Conservation (phyloP, 73 alveolate species). For the Symbiodinium natans region DNA sequence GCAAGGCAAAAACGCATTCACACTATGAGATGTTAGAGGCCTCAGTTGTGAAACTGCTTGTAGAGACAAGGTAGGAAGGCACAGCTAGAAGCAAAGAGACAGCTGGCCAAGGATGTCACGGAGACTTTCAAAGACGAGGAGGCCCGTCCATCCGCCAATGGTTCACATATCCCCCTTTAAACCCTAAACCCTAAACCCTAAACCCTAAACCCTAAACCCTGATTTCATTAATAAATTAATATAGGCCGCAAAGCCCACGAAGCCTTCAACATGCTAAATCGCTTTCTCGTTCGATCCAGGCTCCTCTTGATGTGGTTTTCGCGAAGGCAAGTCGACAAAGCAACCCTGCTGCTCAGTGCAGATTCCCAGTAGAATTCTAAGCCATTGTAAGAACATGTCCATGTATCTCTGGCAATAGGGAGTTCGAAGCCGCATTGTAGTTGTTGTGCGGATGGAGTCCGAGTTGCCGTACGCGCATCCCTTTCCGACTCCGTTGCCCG, state of each 20-base stretch:
- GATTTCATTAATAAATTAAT: too few relatives aligned
- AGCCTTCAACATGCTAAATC: too few relatives aligned
- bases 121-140: conserved; percentile 76
- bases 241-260: too few relatives aligned
- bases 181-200: not conserved
- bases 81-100: too few relatives aligned
- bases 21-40: too few relatives aligned
- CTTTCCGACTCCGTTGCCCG: not conserved
- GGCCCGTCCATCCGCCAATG: not conserved
- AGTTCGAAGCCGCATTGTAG: not conserved
- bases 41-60: too few relatives aligned
- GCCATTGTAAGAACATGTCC: not conserved
- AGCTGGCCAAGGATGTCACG: conserved; percentile 2
- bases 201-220: too few relatives aligned
- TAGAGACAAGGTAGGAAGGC: too few relatives aligned
- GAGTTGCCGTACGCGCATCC: not conserved
- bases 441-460: not conserved
- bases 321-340: not conserved
- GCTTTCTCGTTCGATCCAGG: not conserved
- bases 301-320: not conserved
- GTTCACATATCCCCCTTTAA: not conserved
- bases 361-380: too few relatives aligned
- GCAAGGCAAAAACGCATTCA: too few relatives aligned
- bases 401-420: not conserved
- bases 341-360: too few relatives aligned